These are phyloP conservation scores for Podila clonocystis DNA, from an alignment of 192 early-diverging fungal genomes.

Conservation along the genomic window DNA sequence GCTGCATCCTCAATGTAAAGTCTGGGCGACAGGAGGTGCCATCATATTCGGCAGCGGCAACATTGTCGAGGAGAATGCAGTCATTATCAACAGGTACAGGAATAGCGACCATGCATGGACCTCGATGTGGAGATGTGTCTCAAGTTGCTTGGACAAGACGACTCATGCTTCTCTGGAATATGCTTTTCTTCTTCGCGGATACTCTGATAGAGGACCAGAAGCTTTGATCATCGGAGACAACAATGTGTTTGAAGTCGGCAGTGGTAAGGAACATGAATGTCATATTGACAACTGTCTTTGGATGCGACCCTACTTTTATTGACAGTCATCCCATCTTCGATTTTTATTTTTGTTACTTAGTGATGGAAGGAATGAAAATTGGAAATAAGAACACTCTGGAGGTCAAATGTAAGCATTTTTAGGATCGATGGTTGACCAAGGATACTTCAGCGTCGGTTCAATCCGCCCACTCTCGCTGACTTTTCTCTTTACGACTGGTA, in stretches of 20 bases:
- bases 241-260: conserved; percentile 81
- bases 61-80: conserved; percentile 79
- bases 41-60: conserved; percentile 79
- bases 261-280: conserved; percentile 55
- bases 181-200: neutral
- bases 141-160: neutral
- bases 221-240: conserved; percentile 74
- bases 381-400: conserved; percentile 75
- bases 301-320: neutral
- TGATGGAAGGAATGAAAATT: conserved; percentile 71
- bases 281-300: neutral
- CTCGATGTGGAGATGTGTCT: neutral
- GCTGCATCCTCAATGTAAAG: conserved; percentile 77
- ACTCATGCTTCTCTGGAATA: neutral
- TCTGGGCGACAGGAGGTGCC: conserved; percentile 70
- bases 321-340: neutral
- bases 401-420: conserved; percentile 59
- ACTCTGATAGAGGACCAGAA: conserved; percentile 50
- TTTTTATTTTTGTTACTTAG: conserved; percentile 33
- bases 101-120: neutral
- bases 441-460: neutral
- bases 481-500: no score
- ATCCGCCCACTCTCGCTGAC: neutral
- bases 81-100: conserved; percentile 74
- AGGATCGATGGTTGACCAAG: neutral